Evolutionary conservation across 495 filamentous ascomycete species (phyloP), one percentile per base, ranked within the genome.

Genomic region (Daldinia loculata): DNA sequence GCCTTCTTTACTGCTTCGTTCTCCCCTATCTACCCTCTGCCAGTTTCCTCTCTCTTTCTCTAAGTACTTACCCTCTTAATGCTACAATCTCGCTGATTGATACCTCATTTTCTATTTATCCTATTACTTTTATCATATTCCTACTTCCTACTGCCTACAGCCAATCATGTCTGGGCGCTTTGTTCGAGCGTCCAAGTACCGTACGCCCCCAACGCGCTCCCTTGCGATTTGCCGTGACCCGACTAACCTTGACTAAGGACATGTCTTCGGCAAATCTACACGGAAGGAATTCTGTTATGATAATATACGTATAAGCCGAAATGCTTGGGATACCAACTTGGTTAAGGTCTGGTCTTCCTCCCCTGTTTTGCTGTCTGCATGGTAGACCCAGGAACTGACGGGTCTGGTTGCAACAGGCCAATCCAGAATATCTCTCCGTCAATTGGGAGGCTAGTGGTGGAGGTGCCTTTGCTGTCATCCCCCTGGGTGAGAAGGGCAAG

Each of bases 251-350:
- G 45, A 62, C 56, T 59, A 74, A 98, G 95, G 95, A 85, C 95
- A 98, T 85, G 92, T 99, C 83, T 99, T 97, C 84, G 95, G 95
- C 77, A 93, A 93, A 81, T 81, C 92, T 52, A 95, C 95, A 59
- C 89, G 90, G 82, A 97, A 97, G 88, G 94, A 95, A 81, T 84
- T 83, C 50, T 97, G 93, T 85, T 98, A 97, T 80, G 96, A 99
- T 84, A 98, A 98, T 79, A 86, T 98, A 74, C 88, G 86, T 71
- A 91, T 99, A 80, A 97, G 95, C 67, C 90, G 89, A 80, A 99
- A 99, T 89, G 95, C 96, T 59, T 99, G 95, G 95, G 95, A 99
- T 81, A 97, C 93, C 79, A 99, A 99, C 82, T 86, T 99, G 59
- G 86, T 98, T 81, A 98, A 98, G 88, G 94, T 95, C 71, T 69